Percentiles rank a stretch among this genome's conserved stretches.
These are phyloP conservation scores for Stevia rebaudiana DNA, from an alignment of 140 eudicot genomes.

Conservation along the genomic window DNA sequence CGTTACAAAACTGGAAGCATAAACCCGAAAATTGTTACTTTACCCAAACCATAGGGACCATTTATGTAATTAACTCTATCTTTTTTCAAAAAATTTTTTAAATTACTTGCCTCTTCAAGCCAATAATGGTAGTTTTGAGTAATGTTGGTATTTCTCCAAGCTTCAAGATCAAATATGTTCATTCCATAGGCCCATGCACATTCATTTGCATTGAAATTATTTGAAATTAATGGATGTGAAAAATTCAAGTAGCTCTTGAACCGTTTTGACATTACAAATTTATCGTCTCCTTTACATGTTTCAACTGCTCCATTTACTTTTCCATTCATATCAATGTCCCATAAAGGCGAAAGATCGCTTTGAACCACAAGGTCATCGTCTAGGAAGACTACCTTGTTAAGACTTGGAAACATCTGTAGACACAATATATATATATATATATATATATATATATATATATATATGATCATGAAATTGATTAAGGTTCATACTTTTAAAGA, in stretches of 20 bases:
- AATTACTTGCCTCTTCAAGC: constrained; percentile 63
- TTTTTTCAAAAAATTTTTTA: background rate
- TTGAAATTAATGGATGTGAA: constrained; percentile 76
- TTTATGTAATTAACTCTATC: no score
- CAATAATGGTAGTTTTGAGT: constrained; percentile 77
- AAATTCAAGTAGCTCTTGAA: constrained; percentile 73
- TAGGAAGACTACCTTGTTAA: constrained; percentile 63
- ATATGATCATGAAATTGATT: background rate
- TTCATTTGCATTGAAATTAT: constrained; percentile 67
- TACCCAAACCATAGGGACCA: no score
- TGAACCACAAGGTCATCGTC: constrained; percentile 93
- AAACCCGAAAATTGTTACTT: no score
- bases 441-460: no score
- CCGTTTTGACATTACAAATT: constrained; percentile 78
- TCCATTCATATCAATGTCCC: constrained; percentile 90
- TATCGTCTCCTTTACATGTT: constrained; percentile 76
- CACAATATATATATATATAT: no score
- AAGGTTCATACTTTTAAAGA: background rate
- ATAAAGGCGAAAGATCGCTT: constrained; percentile 80
- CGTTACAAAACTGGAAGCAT: no score
- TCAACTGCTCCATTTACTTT: constrained; percentile 94
- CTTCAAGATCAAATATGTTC: constrained; percentile 85
- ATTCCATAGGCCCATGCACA: constrained; percentile 99
- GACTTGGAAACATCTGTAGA: constrained; percentile 84
- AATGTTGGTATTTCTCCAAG: constrained; percentile 84